Evolutionary conservation across 2,329 filamentous ascomycete genomes (phyloP), one percentile per base, ranked within the genome.

Genomic region (Daldinia sp.): DNA sequence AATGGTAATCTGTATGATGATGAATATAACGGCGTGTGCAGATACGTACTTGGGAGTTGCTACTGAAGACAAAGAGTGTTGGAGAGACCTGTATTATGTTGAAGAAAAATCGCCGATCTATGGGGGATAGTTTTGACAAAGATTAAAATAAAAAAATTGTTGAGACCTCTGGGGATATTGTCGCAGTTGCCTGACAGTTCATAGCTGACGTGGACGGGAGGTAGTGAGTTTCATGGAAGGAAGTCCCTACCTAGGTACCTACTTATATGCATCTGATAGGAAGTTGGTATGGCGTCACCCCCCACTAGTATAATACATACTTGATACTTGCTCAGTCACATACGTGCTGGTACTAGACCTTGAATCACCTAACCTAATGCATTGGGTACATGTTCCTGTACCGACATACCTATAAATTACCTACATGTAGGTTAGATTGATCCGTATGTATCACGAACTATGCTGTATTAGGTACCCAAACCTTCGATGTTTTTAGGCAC

Each of bases 221-320:
- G 34, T 45, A 25, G 21, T 15, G 21, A 45, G 19, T 23, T 45
- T 45, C 1, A 10, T 19, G 45, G 45, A 48, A 48, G 45, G 13
- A 15, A 30, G 25, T 32, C 10, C 27, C n/a, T 15, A 13, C 23
- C 43, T 32, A 32, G 29, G 6, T 41, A 21, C 15, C 17, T 41
- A 41, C 17, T 47, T 47, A 47, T 27, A 47, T 7, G 8, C 23
- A 29, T 32, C n/a, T 13, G 10, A 19, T 35, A 4, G 11, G n/a
- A n/a, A n/a, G n/a, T n/a, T 19, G n/a, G 15, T 48, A 61, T 56
- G 32, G 51, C 51, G 58, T 61, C 45, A 61, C 52, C 29, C 25
- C 21, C 35, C 25, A 27, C 56, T 61, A 54, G 32, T 32, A 47
- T 61, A 32, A 45, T 11, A 10, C 47, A 25, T 10, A 34, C 13